Evolutionary conservation across 169 alveolate species (phyloP).

Genomic region (Theileria equi): DNA sequence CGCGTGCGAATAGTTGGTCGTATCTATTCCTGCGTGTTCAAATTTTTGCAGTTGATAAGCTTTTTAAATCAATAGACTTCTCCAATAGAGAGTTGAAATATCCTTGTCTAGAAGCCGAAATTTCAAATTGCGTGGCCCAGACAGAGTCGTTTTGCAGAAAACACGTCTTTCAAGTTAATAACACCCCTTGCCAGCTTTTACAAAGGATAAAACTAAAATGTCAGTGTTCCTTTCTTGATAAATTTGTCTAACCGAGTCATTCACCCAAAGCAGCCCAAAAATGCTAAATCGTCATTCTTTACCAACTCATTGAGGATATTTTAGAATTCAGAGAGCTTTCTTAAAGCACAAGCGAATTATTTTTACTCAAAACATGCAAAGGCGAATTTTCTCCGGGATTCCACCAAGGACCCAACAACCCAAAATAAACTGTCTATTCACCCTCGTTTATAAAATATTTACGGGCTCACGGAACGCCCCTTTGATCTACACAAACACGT

Average conservation of each 20-base stretch:
- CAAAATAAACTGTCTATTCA: too few species aligned
- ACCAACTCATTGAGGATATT: neutral
- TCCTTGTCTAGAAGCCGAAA: too few species aligned
- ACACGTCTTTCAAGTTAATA: constrained; percentile 28
- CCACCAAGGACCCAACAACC: too few species aligned
- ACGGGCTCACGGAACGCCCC: too few species aligned
- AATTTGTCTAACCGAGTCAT: neutral
- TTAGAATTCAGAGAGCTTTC: neutral
- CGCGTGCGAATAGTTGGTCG: neutral
- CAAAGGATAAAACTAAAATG: constrained; percentile 18
- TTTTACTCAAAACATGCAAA: constrained; percentile 1
- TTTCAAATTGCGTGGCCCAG: too few species aligned
- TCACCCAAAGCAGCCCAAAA: neutral
- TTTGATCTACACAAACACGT: too few species aligned
- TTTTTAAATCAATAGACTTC: neutral
- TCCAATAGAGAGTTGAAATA: neutral
- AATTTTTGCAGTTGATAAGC: neutral
- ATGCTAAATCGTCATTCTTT: neutral
- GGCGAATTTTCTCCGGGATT: constrained; percentile 1
- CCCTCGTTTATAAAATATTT: too few species aligned
- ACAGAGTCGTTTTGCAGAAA: too few species aligned
- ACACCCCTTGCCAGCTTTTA: neutral
- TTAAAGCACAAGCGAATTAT: neutral
- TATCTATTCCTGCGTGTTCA: neutral
- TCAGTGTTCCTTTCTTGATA: constrained; percentile 4